Base-by-base conservation (phyloP, 2,329 filamentous ascomycete species). In the Fusarium subtropicale region DNA sequence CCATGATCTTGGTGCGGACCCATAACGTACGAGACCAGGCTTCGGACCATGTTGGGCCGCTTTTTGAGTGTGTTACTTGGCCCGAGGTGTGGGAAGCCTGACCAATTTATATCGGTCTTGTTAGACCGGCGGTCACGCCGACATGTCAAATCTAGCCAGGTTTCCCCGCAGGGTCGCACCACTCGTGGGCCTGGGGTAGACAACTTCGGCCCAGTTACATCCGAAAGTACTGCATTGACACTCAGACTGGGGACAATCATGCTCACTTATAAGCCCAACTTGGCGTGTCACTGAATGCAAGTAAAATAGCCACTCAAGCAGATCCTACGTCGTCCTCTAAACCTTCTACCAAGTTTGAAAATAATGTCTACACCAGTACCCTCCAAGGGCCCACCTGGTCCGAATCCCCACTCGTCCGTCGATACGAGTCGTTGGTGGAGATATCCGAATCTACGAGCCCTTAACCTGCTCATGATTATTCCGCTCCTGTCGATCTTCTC, bases 21-120 rank as follows among this genome's bases (percentile, higher is more conserved):
- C 8, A 31, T 8, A 52, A 56, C 45, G 18, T 56, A 56, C 45
- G 53, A 56, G 24, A 36, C 15, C 20, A 56, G 20, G 7, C 20
- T 56, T 56, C 45, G 53, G 53, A n/a, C n/a, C 48, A 30, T 56
- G 53, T 56, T 56, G 34, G 15, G n/a, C 53, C 53, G 53, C 22
- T 8, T 10, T 31, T 22, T n/a, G 28, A 15, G 20, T 47, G 13
- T 47, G 15, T 9, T 33, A 28, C 28, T 28, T 28, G 5, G 28
- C 0, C 0, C 28, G 28, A 28, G 28, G 0, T 28, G 28, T 28
- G 10, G 42, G 42, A 28, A 30, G 16, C 42, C 26, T 46, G 42
- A 20, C 42, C 42, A n/a, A n/a, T 46, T 46, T 46, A 46, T 46
- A n/a, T 6, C 42, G 42, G 26, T 15, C 28, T 1, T 28, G 28